Conservation (phyloP, 164 flowering plant species). For the Protea cynaroides region DNA sequence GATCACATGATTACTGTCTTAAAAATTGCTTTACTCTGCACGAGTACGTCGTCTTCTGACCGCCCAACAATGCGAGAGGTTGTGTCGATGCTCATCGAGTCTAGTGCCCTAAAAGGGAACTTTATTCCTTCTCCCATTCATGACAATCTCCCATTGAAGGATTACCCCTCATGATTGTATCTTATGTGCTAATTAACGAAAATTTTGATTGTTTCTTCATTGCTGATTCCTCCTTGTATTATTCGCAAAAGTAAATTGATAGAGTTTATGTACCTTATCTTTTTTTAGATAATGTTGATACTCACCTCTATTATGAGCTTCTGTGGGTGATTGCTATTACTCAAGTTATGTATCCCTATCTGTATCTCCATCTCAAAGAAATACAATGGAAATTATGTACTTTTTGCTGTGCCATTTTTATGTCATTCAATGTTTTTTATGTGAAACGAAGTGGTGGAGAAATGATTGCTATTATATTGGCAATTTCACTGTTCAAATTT, state of each 20-base stretch:
- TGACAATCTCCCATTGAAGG: constrained; percentile 28
- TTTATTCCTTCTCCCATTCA: constrained; percentile 22
- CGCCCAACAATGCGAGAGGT: constrained; percentile 94
- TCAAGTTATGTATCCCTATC: no score
- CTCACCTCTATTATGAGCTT: no score
- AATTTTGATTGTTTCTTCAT: constrained; percentile 4
- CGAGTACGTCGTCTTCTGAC: constrained; percentile 68
- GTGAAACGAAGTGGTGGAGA: no score
- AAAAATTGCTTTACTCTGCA: constrained; percentile 83
- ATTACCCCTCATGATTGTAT: constrained; percentile 18
- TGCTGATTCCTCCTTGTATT: constrained; percentile 23
- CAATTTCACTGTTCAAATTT: no score
- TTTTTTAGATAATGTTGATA: not conserved
- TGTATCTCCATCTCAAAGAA: not conserved
- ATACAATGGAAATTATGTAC: not conserved
- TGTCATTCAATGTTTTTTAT: no score
- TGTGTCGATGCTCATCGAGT: constrained; percentile 74
- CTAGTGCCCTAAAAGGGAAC: constrained; percentile 37
- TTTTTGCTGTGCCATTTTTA: no score
- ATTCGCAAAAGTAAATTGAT: constrained; percentile 10
- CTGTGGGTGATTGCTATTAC: no score
- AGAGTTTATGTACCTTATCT: constrained; percentile 1
- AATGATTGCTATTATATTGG: no score
- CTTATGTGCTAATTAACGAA: constrained; percentile 6
- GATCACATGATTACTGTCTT: constrained; percentile 76